A percentile compares a stretch with the other conserved stretches of the same genome.
phyloP scores from a whole-genome alignment of 1,284 basidiomycete genomes.

The Ustilago tritici region DNA sequence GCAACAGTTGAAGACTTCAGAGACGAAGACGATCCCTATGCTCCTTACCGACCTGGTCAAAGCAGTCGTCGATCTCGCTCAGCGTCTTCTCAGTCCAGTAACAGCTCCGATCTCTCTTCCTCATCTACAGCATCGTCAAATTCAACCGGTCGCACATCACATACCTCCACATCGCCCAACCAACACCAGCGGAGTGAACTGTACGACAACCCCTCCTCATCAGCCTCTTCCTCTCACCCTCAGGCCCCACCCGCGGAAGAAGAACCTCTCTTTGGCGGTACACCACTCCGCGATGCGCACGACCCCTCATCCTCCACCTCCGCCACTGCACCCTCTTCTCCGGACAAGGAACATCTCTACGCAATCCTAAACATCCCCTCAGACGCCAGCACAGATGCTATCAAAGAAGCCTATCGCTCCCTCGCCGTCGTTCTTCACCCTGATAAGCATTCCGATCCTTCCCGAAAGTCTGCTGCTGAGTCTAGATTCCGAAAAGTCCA shows the following conservation, averaged over 20 bases:
- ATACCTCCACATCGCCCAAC: not conserved
- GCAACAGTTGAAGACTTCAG: conserved; percentile 44
- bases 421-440: conserved; percentile 85
- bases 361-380: conserved; percentile 77
- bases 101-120: conserved; percentile 8
- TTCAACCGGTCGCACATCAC: conserved; percentile 12
- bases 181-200: conserved; percentile 11
- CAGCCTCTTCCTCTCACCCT: not conserved
- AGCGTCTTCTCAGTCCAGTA: conserved; percentile 5
- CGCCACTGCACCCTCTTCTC: not conserved
- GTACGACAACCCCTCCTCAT: conserved; percentile 17
- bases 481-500: conserved; percentile 80
- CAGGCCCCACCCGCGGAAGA: conserved; percentile 18
- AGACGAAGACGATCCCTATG: conserved; percentile 49
- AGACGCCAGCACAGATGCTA: conserved; percentile 77
- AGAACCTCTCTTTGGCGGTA: conserved; percentile 65
- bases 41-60: conserved; percentile 30
- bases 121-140: conserved; percentile 8
- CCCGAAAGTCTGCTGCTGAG: conserved; percentile 75
- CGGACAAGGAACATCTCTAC: conserved; percentile 53
- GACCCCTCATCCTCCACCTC: conserved; percentile 8
- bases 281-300: conserved; percentile 61
- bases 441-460: conserved; percentile 80
- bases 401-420: conserved; percentile 79
- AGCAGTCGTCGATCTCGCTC: conserved; percentile 1